Evolutionary conservation across 768 basidiomycete species (phyloP), one percentile per base, ranked within the genome.

Genomic region (Fistulinella prunicolor): DNA sequence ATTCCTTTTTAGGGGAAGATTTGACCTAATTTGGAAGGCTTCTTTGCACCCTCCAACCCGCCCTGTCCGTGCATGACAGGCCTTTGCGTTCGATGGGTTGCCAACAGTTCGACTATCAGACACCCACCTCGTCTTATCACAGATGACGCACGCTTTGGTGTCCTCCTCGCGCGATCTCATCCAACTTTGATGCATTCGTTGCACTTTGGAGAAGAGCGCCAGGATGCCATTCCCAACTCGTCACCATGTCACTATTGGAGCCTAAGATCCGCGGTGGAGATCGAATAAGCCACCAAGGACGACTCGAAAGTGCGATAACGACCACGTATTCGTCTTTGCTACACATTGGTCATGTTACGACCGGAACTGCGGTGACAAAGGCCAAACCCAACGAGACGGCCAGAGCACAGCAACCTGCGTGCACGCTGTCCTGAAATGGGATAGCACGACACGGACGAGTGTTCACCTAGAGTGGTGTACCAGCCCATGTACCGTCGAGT

Each of bases 1-100:
- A 62, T 69, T 58, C 65, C 65, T 53, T 63, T 59, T 61, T 56
- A 48, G 61, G 65, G 59, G 52, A 42, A 42, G 62, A 67, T 63
- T 57, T 59, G 59, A 55, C 65, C 53, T 44, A 50, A 54, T 45
- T 47, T 54, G 54, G 65, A 61, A 60, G 44, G 23, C 60, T 65
- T 69, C 65, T 62, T 52, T 66, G 62, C 46, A 56, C 56, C 49
- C 42, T 53, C 56, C 49, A 47, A 45, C 51, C 44, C 57, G 52
- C 59, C 50, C 43, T 54, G 54, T 45, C 53, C 34, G 54, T 9
- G 45, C 23, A 26, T 63, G 64, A 65, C 66, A 67, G 63, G 63
- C 45, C 10, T 23, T 60, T 39, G 26, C 34, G 48, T 50, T 52
- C 46, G 51, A 62, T 59, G 53, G 26, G 41, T 5, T 44, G 46